Conservation (phyloP, 305 asterid genomes). For the Fraxinus xanthoxyloides region DNA sequence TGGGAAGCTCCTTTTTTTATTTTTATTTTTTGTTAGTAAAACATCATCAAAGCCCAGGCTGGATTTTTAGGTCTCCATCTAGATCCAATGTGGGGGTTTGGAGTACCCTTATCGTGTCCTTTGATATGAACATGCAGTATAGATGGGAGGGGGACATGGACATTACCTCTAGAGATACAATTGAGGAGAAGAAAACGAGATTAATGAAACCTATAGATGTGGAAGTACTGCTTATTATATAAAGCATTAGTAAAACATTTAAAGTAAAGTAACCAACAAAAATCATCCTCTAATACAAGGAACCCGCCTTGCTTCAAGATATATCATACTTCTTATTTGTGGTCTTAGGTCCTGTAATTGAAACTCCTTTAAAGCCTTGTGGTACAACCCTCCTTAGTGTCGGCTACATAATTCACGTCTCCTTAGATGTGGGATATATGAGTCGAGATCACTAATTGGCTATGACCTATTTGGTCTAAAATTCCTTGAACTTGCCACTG, state of each 20-base stretch:
- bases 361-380: background rate
- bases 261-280: background rate
- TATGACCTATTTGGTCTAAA: background rate
- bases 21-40: background rate
- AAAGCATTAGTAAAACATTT: background rate
- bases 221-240: background rate
- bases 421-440: background rate
- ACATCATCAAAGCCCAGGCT: background rate
- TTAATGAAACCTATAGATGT: background rate
- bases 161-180: background rate
- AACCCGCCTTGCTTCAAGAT: background rate
- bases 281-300: background rate
- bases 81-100: background rate
- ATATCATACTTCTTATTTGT: background rate
- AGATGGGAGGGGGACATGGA: background rate
- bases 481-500: background rate
- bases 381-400: background rate
- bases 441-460: background rate
- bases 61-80: background rate
- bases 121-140: background rate
- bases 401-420: background rate
- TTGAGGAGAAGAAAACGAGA: background rate
- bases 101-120: background rate
- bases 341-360: background rate
- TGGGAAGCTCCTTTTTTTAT: background rate